Base-by-base conservation (phyloP, 192 early-diverging fungal genomes). In the Pilobolus umbonatus region DNA sequence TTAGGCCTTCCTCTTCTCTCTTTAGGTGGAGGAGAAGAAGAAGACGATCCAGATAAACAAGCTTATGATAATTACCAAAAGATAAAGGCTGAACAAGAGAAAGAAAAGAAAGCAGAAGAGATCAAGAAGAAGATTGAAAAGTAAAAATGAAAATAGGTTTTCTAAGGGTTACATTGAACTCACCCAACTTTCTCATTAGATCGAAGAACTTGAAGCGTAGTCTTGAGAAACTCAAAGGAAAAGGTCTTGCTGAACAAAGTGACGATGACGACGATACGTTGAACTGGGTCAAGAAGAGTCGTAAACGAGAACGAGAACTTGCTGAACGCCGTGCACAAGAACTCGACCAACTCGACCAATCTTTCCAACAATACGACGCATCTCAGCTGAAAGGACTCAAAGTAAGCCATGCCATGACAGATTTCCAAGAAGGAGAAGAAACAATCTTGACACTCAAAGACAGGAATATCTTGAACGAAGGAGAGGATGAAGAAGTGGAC, bases 391-490 rank as follows among this genome's bases (percentile, higher is more conserved):
- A 73, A 6, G 94, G 94, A 0, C 59, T 96, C 10, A 63, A 79
- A 25, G 89, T 98, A 3, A 85, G 72, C 0, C 93, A 96, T 64
- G 75, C 71, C 36, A 35, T 92, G 43, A 57, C 75, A 2, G 86
- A 89, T 24, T 81, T 95, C 52, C 69, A 64, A 5, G 80, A 82
- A 43, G 82, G 80, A 1, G 75, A 71, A 2, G 95, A 96, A 47
- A 78, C 80, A 0, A 88, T 98, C 38, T 76, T 98, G 56, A 93
- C 93, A 1, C 68, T 98, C 15, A 90, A 91, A 64, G 96, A 98
- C 65, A 71, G 76, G 12, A 78, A 72, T 0, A 89, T 98, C 42
- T 67, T 88, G 40, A 79, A 77, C 62, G 75, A 77, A 58, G 54
- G 75, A 66, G 57, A 30, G 5, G 49, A 56, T 2, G 88, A 86